These are phyloP conservation scores for Eimeria nieschulzi DNA, from an alignment of 169 alveolate genomes.

Conservation along the genomic window DNA sequence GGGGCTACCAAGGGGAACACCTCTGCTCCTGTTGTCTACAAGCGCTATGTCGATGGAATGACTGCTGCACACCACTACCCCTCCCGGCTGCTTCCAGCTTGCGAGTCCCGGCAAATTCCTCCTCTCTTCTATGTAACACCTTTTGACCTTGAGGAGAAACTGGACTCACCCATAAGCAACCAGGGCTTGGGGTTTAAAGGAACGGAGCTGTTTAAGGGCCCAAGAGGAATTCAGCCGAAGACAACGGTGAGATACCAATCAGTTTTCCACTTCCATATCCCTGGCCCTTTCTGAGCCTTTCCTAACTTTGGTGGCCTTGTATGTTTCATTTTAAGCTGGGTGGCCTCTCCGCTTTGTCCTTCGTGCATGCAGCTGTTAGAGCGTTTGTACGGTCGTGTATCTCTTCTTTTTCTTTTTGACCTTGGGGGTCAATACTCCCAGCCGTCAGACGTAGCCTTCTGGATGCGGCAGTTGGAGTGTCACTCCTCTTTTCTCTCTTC, in stretches of 20 bases:
- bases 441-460: slow-evolving; percentile 35
- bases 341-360: neutral
- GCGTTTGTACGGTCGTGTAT: slow-evolving; percentile 54
- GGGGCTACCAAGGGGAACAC: slow-evolving; percentile 32
- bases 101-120: slow-evolving; percentile 46
- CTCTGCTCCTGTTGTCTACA: slow-evolving; percentile 35
- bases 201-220: neutral
- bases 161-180: neutral
- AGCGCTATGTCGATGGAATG: slow-evolving; percentile 62
- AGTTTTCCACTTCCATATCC: neutral
- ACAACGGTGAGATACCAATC: slow-evolving; percentile 37
- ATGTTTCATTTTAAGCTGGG: neutral
- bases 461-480: slow-evolving; percentile 67
- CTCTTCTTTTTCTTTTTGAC: slow-evolving; percentile 64
- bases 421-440: slow-evolving; percentile 58
- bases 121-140: slow-evolving; percentile 60
- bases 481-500: slow-evolving; percentile 42
- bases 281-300: neutral
- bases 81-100: slow-evolving; percentile 63
- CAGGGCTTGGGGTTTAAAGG: neutral
- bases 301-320: neutral
- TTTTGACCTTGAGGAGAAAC: neutral
- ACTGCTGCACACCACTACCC: slow-evolving; percentile 73
- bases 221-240: slow-evolving; percentile 9
- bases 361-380: slow-evolving; percentile 64